A percentile compares a stretch with the other conserved stretches of the same genome.
Evolutionary conservation across 495 filamentous ascomycete species (phyloP).

Genomic region (Bathelium albidoporum): DNA sequence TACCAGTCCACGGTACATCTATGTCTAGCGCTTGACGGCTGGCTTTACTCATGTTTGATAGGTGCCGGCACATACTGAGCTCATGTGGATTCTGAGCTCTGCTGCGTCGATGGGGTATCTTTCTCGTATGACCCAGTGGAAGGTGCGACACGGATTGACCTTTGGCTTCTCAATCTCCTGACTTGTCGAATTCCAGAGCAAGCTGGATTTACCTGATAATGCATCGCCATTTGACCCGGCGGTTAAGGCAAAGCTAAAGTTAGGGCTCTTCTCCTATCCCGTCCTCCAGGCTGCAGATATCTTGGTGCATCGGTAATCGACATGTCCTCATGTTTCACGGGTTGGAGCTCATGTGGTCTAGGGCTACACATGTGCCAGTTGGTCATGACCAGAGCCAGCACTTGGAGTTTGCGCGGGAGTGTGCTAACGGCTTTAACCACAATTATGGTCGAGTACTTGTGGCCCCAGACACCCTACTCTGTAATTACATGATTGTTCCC

Average conservation of each 20-base stretch:
- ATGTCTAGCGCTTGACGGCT: background rate
- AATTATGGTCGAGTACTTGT: slow-evolving; percentile 54
- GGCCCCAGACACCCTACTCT: slow-evolving; percentile 62
- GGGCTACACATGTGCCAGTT: slow-evolving; percentile 89
- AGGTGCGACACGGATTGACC: slow-evolving; percentile 40
- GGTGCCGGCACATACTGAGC: slow-evolving; percentile 70
- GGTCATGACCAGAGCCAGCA: slow-evolving; percentile 91
- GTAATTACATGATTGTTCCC: slow-evolving; percentile 38
- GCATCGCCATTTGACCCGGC: slow-evolving; percentile 40
- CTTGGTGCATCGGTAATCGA: slow-evolving; percentile 54
- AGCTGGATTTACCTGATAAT: slow-evolving; percentile 50
- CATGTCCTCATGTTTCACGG: background rate
- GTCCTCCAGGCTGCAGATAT: slow-evolving; percentile 94
- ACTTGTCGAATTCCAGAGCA: slow-evolving; percentile 44
- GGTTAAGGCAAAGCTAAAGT: slow-evolving; percentile 52
- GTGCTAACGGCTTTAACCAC: slow-evolving; percentile 75
- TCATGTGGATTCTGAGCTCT: slow-evolving; percentile 95
- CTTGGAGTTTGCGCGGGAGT: slow-evolving; percentile 79
- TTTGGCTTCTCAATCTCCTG: background rate
- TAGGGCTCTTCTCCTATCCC: slow-evolving; percentile 94
- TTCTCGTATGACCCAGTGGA: slow-evolving; percentile 96
- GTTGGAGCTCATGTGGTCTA: slow-evolving; percentile 18
- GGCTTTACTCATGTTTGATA: slow-evolving; percentile 19
- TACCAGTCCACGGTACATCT: slow-evolving; percentile 58
- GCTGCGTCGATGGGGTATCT: slow-evolving; percentile 82